phyloP scores from a whole-genome alignment of 139 green algal genomes.

The Tetratostichococcus sp. region DNA sequence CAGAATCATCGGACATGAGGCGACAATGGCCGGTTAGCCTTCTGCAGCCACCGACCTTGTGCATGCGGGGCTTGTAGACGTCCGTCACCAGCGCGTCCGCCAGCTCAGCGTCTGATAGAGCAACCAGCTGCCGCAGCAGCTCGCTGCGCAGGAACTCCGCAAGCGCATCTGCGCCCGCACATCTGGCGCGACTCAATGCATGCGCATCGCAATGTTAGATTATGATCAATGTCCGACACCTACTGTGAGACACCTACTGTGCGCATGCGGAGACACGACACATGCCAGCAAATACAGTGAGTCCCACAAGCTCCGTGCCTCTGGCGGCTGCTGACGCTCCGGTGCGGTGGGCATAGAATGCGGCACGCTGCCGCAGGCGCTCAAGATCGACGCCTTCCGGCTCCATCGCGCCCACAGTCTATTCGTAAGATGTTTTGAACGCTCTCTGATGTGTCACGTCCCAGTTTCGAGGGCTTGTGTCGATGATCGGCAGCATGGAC shows the following conservation, averaged over 20 bases:
- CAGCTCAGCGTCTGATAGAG: conserved; percentile 8
- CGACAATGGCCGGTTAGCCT: no score
- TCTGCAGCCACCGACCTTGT: conserved; percentile 12
- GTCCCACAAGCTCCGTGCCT: background rate
- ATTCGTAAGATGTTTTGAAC: no score
- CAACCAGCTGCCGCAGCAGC: conserved; percentile 3
- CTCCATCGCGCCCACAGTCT: no score
- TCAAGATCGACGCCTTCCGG: background rate
- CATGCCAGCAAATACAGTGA: no score
- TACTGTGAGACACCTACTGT: background rate
- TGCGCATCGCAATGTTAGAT: background rate
- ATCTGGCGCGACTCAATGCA: background rate
- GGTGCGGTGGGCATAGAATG: conserved; percentile 10
- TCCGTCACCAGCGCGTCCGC: conserved; percentile 24
- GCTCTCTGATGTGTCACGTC: no score
- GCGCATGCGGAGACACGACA: background rate
- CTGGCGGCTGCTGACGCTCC: background rate
- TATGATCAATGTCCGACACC: background rate
- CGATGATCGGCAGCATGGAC: no score
- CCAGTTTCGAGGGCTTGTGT: no score
- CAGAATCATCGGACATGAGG: no score
- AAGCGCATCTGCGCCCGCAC: conserved; percentile 5
- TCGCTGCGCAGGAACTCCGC: conserved; percentile 1
- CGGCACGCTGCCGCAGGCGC: background rate
- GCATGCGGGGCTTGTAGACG: conserved; percentile 48